These are phyloP conservation scores for Melanogaster broomeanus DNA, from an alignment of 768 basidiomycete species.

Conservation along the genomic window DNA sequence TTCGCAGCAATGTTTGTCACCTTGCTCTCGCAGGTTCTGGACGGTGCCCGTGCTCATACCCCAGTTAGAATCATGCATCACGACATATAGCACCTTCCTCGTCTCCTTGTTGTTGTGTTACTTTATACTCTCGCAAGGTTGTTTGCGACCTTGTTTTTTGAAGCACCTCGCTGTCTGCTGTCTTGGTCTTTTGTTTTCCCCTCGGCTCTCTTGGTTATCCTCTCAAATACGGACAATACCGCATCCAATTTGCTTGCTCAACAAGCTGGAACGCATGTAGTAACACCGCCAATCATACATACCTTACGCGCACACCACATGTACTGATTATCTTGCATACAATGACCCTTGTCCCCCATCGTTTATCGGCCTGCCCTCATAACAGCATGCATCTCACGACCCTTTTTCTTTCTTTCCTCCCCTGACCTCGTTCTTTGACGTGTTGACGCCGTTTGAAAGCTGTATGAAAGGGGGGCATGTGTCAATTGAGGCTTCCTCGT, in stretches of 20 bases:
- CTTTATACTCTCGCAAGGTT: constrained; percentile 8
- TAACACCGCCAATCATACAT: constrained; percentile 28
- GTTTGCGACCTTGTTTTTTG: not conserved
- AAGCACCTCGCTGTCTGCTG: not conserved
- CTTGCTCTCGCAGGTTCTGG: not conserved
- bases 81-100: not conserved
- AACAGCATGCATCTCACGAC: not conserved
- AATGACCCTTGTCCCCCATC: constrained; percentile 7
- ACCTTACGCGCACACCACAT: constrained; percentile 26
- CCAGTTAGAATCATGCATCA: constrained; percentile 11
- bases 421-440: constrained; percentile 2
- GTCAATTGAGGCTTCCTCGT: too few species aligned
- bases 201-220: constrained; percentile 27
- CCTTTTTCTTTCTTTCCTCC: not conserved
- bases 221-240: constrained; percentile 24
- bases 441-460: too few species aligned
- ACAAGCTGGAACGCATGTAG: constrained; percentile 35
- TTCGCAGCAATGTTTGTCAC: constrained; percentile 3
- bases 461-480: too few species aligned
- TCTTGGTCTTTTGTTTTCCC: constrained; percentile 31
- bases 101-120: constrained; percentile 2
- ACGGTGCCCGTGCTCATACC: not conserved
- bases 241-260: constrained; percentile 24
- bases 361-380: constrained; percentile 8
- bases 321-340: constrained; percentile 16